Base-by-base conservation (phyloP, 116 monocot genomes). In the Posidonia oceanica region DNA sequence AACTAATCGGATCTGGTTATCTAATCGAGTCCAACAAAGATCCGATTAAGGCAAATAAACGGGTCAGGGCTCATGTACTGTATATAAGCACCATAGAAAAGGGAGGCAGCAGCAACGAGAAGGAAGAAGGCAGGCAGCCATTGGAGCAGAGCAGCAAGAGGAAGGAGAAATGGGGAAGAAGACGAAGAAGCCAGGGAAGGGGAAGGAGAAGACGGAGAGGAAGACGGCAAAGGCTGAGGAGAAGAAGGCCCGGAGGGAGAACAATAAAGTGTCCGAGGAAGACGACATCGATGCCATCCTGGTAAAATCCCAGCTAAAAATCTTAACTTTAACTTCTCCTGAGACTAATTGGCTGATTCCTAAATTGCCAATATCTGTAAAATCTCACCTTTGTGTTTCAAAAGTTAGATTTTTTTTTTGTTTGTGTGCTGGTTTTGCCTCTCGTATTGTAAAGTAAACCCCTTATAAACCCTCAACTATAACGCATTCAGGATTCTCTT, bases 281-380 rank as follows among this genome's bases (percentile, higher is more conserved):
- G 96, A 96, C 77, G 96, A 91, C 83, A 96, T 96, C 70, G 96
- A 96, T 42, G 86, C 89, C 52, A 96, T 96, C 53, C 96, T 96
- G n/a, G 95, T 96, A 86, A 66, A 17, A 14, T 5, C 17, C 7
- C 48, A 10, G 7, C 0, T 48, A 2, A 48, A 48, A n/a, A 20
- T 68, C 44, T 14, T 64, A 54, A 21, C 59, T 59, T 75, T n/a
- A 53, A 56, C 36, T 29, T 56, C 16, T 16, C 54, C n/a, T 44
- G 7, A 36, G 53, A 69, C 37, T 6, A 69, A 55, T 55, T 14
- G 48, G 11, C 4, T 10, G 54, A 17, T 69, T 55, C 54, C 6
- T 69, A 12, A 11, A 37, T 14, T 52, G 22, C 18, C n/a, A 14
- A 22, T 17, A 17, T 4, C 38, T 39, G 17, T 13, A 41, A 64